Evolutionary conservation across 345 rosid species (phyloP), one percentile per base, ranked within the genome.

Genomic region (Garcia nutans): DNA sequence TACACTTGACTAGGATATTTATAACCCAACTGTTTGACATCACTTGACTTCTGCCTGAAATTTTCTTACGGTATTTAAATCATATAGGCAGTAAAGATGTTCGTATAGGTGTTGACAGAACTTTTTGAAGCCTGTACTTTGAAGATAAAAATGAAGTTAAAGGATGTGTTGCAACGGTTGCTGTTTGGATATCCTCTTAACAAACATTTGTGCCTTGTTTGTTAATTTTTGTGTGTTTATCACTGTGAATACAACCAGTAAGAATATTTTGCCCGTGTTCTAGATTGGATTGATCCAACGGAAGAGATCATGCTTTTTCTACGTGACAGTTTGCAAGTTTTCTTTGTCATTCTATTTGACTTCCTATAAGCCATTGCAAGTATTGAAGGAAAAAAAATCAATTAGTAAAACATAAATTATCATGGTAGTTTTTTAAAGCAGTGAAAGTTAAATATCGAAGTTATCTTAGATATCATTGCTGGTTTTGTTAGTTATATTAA

Each of bases 1-100:
- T 52, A 78, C 72, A 74, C 77, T 44, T 76, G 37, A 60, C 70
- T 74, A 58, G 74, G 67, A 74, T 73, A 72, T 76, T 65, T 68
- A 16, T 76, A 69, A 59, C 73, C 59, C 17, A 61, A 58, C 61
- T 37, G 44, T 42, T 55, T 61, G 63, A 42, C 66, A 47, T 56
- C 10, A 58, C 54, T 73, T 70, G 31, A 71, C 75, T 50, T 65
- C 55, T 31, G 70, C 64, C 26, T 69, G 31, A 76, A 63, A 31
- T 1, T n/a, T 22, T 22, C 7, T 77, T 49, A 31, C 19, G 47
- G 22, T 50, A 52, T 61, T 50, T 13, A 76, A 58, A 22, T 50
- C 23, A 37, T 5, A 37, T 17, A 42, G 44, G 16, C 49, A 62
- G 13, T 11, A 2, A 67, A 10, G 68, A 3, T 20, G 62, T 42